These are phyloP conservation scores for Cordyceps javanica DNA, from an alignment of 2,329 filamentous ascomycete species.

Conservation along the genomic window DNA sequence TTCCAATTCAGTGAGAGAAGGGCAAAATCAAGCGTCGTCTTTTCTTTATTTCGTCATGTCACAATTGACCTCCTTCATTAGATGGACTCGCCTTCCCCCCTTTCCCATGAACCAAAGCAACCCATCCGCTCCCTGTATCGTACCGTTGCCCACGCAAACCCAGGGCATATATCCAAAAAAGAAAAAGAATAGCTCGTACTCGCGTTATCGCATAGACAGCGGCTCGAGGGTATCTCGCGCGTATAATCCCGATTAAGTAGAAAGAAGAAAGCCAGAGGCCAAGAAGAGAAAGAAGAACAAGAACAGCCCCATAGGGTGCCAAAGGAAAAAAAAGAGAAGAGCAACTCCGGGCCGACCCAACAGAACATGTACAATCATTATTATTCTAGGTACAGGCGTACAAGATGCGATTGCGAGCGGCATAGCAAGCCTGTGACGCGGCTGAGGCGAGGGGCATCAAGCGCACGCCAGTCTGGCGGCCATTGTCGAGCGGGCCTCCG, in stretches of 20 bases:
- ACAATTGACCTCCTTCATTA: conserved; percentile 1
- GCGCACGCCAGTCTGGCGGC: not conserved
- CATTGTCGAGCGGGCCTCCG: too few relatives aligned
- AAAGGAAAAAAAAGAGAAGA: not conserved
- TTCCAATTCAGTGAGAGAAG: not conserved
- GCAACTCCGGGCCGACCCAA: not conserved
- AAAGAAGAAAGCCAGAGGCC: not conserved
- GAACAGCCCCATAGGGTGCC: not conserved
- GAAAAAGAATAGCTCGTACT: conserved; percentile 3
- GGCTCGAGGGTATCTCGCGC: conserved; percentile 11
- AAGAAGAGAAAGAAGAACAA: not conserved
- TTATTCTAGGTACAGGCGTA: not conserved
- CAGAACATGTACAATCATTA: conserved; percentile 6
- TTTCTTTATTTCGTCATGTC: not conserved
- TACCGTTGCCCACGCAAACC: not conserved
- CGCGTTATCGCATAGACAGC: conserved; percentile 2
- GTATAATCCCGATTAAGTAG: conserved; percentile 5
- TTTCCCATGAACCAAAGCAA: not conserved
- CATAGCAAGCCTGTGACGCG: too few relatives aligned
- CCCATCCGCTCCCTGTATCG: not conserved
- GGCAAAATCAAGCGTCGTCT: not conserved
- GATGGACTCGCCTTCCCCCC: not conserved
- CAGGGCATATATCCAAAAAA: conserved; percentile 1
- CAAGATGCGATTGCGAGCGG: not conserved
- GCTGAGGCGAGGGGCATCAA: not conserved